Evolutionary conservation across 2,329 filamentous ascomycete genomes (phyloP), one percentile per base, ranked within the genome.

Genomic region (Penicillium brevicompactum): DNA sequence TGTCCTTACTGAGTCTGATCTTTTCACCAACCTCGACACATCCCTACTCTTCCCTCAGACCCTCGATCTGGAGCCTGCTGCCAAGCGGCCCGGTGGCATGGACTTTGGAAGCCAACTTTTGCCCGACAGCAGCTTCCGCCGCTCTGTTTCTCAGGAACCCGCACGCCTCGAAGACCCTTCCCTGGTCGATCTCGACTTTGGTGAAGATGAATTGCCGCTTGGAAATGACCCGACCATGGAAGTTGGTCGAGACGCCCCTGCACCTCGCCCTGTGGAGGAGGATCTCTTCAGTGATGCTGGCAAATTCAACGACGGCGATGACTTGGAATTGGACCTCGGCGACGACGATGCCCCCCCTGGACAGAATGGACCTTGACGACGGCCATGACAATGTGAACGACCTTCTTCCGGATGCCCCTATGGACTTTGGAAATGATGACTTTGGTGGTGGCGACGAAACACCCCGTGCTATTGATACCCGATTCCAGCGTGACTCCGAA

Each of bases 1-100:
- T 78, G 88, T 89, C 51, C 89, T 99, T 63, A 97, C 94, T 10
- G 92, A 95, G 59, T 90, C 94, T 57, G 94, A 99, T 70, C 82
- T 96, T 22, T 90, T 96, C 31, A 90, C 94, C 60, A 92, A 92
- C 8, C 64, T 80, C 59, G 93, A 97, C 76, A 89, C 92, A 5
- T 90, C 90, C 34, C 87, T 95, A 73, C 83, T 97, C 8, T 78
- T 97, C 51, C 87, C 90, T 10, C 88, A 91, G 68, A 83, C 90
- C 56, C 85, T 90, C 48, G 69, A 70, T 30, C 49, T 76, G 46
- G 73, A 75, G 41, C 63, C 66, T 3, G 70, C 69, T 38, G 65
- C 62, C 16, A 77, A 76, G 59, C 68, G 65, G 7, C 72, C 73
- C 1, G 67, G 66, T 21, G 63, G 63, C 7, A 67, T 78, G 46